Evolutionary conservation across 2,329 filamentous ascomycete genomes (phyloP), one percentile per base, ranked within the genome.

Genomic region (Raffaelea ambrosiae): DNA sequence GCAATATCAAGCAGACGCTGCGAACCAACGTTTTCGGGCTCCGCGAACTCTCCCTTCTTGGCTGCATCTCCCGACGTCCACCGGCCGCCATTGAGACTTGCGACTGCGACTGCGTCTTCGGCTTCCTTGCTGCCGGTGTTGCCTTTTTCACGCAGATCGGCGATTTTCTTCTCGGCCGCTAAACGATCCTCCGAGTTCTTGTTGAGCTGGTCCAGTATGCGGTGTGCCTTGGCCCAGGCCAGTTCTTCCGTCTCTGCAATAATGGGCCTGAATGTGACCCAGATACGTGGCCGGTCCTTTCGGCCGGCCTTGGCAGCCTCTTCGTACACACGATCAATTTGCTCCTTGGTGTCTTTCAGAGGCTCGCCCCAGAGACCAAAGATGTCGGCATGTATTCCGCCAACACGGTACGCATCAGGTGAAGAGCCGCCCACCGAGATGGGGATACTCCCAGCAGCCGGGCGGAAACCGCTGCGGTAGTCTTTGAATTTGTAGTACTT

Each of bases 321-420:
- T 3, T 70, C 74, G 52, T 79, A 79, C 57, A 82, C 75, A 19
- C 71, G 69, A 52, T 79, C 74, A 53, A 82, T 79, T 58, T 82
- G 78, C 55, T 81, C 67, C 61, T 76, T 77, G 1, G 78, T 81
- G 57, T 82, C 78, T 61, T 80, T 79, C 2, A 81, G 64, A 1
- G 78, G 78, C 56, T 82, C 78, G 11, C 78, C 78, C 78, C 78
- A 82, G 4, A 82, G 70, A 0, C 78, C 78, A 52, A 81, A 81
- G 55, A 82, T 82, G 52, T 82, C 78, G 23, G 71, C 77, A 2
- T 80, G 66, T 0, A 70, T 63, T 23, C 78, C 78, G 21, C 78
- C 78, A 36, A 80, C 66, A 20, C 77, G 73, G 60, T 81, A 81
- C 0, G 77, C 77, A 4, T 75, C 76, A 18, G 73, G 69, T 0